Conservation (phyloP, 2,329 filamentous ascomycete species). For the Rosellinia necatrix region DNA sequence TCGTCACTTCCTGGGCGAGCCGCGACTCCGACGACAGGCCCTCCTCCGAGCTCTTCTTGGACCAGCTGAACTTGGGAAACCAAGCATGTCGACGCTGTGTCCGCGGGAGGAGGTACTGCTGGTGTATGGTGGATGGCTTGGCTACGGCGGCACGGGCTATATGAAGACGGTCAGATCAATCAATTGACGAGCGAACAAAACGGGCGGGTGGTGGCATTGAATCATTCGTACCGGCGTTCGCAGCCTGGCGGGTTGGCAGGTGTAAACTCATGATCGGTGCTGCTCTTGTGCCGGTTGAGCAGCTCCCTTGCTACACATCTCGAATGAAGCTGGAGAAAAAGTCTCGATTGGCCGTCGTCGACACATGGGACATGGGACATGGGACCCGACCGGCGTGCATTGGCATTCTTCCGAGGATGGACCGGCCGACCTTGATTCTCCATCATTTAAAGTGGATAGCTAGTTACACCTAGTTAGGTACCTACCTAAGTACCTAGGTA, state of each 20-base stretch:
- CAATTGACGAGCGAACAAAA: constrained; percentile 9
- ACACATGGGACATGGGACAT: too few species aligned
- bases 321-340: constrained; percentile 13
- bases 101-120: constrained; percentile 37
- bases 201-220: constrained; percentile 16
- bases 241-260: constrained; percentile 65
- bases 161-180: constrained; percentile 11
- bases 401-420: constrained; percentile 16
- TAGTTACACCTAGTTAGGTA: not conserved
- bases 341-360: constrained; percentile 19
- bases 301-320: constrained; percentile 3
- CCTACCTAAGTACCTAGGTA: not conserved
- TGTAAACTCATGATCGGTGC: constrained; percentile 64
- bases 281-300: constrained; percentile 15
- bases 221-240: constrained; percentile 58
- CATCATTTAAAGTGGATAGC: too few species aligned
- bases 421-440: too few species aligned
- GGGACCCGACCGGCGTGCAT: constrained; percentile 17
- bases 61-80: constrained; percentile 38
- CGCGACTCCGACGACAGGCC: constrained; percentile 17
- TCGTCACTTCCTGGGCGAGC: constrained; percentile 12
- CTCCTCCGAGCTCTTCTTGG: constrained; percentile 15
- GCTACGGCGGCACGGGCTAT: constrained; percentile 30
- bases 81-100: constrained; percentile 49
- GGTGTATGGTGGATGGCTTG: constrained; percentile 32